These are phyloP conservation scores for Globisporangium irregulare DNA, from an alignment of 352 stramenopile genomes.

Conservation along the genomic window DNA sequence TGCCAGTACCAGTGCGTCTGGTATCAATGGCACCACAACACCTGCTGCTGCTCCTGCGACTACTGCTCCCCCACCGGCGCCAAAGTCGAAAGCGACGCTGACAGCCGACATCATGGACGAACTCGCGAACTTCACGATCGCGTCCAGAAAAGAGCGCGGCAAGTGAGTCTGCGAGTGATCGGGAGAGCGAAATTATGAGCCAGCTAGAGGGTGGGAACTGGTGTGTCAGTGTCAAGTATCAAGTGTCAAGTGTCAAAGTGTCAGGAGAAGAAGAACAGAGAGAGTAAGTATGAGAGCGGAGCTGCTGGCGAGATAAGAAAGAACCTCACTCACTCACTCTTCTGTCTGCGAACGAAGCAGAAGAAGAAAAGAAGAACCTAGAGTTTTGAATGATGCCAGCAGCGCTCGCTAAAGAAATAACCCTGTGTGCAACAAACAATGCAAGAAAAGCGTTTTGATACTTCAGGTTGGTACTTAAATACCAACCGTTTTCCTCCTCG, in stretches of 20 bases:
- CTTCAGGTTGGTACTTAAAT: not conserved
- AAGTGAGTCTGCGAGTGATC: not conserved
- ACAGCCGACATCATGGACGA: conserved; percentile 44
- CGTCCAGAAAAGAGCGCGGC: conserved; percentile 17
- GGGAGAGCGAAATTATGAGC: not conserved
- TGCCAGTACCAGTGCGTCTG: conserved; percentile 1
- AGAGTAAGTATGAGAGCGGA: conserved; percentile 6
- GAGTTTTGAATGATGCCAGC: not conserved
- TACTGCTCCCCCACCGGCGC: not conserved
- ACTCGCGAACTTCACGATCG: conserved; percentile 41
- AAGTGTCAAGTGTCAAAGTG: conserved; percentile 1
- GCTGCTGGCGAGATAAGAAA: not conserved
- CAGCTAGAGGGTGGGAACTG: not conserved
- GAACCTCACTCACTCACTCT: not conserved
- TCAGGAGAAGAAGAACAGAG: not conserved
- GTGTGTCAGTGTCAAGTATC: not conserved
- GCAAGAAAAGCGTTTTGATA: not conserved
- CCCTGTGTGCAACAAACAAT: not conserved
- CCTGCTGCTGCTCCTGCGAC: not conserved
- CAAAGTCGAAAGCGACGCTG: conserved; percentile 10
- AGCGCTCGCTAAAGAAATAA: not conserved
- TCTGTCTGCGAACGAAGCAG: not conserved
- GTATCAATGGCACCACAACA: not conserved
- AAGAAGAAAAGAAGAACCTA: not conserved
- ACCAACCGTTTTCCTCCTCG: not conserved